Conservation (phyloP, 2,329 filamentous ascomycete genomes). For the Pleoardoris graminearum region DNA sequence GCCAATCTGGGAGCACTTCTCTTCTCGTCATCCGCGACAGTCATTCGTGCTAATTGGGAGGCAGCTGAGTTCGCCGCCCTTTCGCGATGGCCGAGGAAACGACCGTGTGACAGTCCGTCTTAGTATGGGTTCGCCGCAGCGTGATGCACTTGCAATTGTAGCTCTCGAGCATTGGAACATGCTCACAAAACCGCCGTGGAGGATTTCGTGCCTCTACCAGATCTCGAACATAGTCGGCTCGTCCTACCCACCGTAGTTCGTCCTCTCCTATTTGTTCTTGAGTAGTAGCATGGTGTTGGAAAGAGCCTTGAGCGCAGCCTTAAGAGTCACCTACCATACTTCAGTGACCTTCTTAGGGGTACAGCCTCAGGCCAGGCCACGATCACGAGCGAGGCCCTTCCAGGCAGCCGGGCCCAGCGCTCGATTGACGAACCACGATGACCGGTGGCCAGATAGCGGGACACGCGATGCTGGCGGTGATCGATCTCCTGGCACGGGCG, state of each 20-base stretch:
- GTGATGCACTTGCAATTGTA: no score
- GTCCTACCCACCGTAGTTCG: no score
- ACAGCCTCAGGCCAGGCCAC: slow-evolving; percentile 3
- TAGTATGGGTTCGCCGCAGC: no score
- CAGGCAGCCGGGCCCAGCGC: not conserved
- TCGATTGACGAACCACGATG: not conserved
- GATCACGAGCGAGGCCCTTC: not conserved
- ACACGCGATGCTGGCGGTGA: not conserved
- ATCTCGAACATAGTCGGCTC: no score
- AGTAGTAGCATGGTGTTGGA: no score
- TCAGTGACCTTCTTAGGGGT: not conserved
- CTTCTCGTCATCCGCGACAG: not conserved
- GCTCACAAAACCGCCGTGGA: no score
- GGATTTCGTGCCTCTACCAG: no score
- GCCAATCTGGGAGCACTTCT: not conserved
- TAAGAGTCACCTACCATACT: not conserved
- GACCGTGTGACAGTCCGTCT: no score
- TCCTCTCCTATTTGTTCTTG: no score
- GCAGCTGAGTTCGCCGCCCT: slow-evolving; percentile 3
- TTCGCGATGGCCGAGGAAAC: not conserved
- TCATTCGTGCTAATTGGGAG: not conserved
- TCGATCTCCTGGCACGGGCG: not conserved
- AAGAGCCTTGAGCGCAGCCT: not conserved
- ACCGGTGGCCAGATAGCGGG: not conserved
- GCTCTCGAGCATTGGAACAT: no score